phyloP scores from a whole-genome alignment of 1,284 basidiomycete genomes.

The Ceratobasidium sp. region DNA sequence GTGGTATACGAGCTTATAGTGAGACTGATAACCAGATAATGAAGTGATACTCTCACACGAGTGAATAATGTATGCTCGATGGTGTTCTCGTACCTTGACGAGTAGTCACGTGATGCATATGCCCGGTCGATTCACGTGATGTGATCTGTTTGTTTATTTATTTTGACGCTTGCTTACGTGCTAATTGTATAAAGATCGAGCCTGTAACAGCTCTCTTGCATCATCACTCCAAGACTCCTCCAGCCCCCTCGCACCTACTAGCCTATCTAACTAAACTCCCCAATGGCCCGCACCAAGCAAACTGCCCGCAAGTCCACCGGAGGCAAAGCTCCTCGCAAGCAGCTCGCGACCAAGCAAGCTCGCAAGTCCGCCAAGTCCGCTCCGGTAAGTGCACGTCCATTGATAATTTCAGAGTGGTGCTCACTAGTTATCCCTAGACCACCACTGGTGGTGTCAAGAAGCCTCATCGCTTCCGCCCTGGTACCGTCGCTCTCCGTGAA shows the following conservation, averaged over 20 bases:
- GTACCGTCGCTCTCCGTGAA: slow-evolving; percentile 61
- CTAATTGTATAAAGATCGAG: slow-evolving; percentile 23
- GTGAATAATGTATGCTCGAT: background rate
- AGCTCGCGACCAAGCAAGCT: slow-evolving; percentile 50
- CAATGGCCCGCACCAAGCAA: slow-evolving; percentile 58
- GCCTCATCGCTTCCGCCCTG: slow-evolving; percentile 63
- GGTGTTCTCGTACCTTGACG: background rate
- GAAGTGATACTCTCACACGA: no score
- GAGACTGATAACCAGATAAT: no score
- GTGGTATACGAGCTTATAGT: no score
- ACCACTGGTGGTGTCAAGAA: slow-evolving; percentile 64
- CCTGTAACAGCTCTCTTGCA: background rate
- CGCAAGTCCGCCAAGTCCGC: slow-evolving; percentile 46
- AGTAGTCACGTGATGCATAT: background rate
- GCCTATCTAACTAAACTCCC: slow-evolving; percentile 5
- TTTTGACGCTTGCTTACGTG: background rate
- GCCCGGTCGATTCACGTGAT: background rate
- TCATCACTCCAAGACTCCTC: background rate
- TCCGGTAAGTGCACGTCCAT: slow-evolving; percentile 19
- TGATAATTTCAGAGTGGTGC: background rate
- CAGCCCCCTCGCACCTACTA: background rate
- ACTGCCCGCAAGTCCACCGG: slow-evolving; percentile 71
- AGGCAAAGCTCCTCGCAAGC: slow-evolving; percentile 61
- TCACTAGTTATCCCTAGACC: slow-evolving; percentile 49
- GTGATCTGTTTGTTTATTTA: background rate